These are phyloP conservation scores for Myrica gale DNA, from an alignment of 306 rosid species.

Conservation along the genomic window DNA sequence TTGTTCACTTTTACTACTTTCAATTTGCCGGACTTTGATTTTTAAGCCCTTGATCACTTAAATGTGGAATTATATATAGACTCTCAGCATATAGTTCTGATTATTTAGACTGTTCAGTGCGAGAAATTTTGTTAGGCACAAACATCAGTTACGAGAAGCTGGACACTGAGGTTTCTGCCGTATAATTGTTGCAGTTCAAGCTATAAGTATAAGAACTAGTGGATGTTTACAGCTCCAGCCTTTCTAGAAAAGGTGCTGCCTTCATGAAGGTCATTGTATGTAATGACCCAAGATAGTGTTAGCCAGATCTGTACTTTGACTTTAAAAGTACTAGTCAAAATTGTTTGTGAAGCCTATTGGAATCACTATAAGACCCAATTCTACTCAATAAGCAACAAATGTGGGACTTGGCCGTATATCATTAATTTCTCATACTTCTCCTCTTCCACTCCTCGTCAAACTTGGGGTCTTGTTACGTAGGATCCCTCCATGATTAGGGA, in stretches of 20 bases:
- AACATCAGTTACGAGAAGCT: neutral
- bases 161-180: neutral
- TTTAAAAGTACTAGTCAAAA: no score
- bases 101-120: neutral
- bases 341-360: no score
- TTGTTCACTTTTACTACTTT: slow-evolving; percentile 16
- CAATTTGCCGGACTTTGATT: neutral
- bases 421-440: no score
- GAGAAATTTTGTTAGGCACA: neutral
- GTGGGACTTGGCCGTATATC: no score
- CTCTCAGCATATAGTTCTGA: neutral
- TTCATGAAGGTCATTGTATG: no score
- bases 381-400: no score
- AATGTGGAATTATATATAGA: neutral
- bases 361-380: no score
- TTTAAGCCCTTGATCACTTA: neutral
- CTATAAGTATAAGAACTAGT: neutral
- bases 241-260: neutral
- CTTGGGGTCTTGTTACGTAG: no score
- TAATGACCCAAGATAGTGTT: no score
- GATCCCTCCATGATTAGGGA: neutral
- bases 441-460: no score
- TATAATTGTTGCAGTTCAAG: neutral
- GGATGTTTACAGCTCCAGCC: neutral
- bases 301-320: no score